phyloP scores from a whole-genome alignment of 2,329 filamentous ascomycete genomes.

The Neonectria faginata region DNA sequence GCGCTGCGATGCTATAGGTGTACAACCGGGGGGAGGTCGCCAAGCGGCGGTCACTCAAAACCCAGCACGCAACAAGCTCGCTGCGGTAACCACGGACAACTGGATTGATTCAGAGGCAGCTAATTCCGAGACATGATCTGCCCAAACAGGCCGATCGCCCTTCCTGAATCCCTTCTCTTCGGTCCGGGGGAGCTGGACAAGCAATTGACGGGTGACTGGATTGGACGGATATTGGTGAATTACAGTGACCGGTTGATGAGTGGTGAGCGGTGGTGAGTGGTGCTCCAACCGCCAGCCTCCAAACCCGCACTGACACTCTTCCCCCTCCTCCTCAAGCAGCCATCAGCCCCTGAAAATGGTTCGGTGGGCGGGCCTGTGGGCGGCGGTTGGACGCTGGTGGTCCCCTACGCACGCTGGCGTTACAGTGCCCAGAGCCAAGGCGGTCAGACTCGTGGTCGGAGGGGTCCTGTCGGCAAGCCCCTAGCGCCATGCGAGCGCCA shows the following conservation, averaged over 20 bases:
- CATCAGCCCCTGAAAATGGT: conserved; percentile 40
- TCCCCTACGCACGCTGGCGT: conserved; percentile 12
- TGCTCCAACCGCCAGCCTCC: conserved; percentile 25
- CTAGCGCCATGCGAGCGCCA: conserved; percentile 45
- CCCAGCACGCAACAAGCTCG: conserved; percentile 1
- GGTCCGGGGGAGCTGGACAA: conserved; percentile 9
- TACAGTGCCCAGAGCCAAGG: conserved; percentile 4
- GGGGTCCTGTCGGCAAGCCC: conserved; percentile 31
- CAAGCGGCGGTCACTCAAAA: conserved; percentile 27
- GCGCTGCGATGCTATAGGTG: conserved; percentile 35
- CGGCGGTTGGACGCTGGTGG: conserved; percentile 24
- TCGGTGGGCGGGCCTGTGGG: conserved; percentile 27
- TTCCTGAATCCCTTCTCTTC: conserved; percentile 10
- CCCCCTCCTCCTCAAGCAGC: conserved; percentile 24
- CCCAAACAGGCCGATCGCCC: conserved; percentile 35
- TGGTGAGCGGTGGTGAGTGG: conserved; percentile 16
- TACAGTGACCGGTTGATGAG: conserved; percentile 14
- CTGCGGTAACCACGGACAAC: conserved; percentile 15
- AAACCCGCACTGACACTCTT: conserved; percentile 7
- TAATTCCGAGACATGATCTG: conserved; percentile 56
- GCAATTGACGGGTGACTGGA: conserved; percentile 7
- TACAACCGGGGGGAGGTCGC: conserved; percentile 18
- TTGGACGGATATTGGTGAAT: conserved; percentile 11
- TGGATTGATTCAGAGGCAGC: conserved; percentile 37
- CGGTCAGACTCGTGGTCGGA: conserved; percentile 22